Evolutionary conservation across 768 basidiomycete species (phyloP).

Genomic region (Ramaria rubella): DNA sequence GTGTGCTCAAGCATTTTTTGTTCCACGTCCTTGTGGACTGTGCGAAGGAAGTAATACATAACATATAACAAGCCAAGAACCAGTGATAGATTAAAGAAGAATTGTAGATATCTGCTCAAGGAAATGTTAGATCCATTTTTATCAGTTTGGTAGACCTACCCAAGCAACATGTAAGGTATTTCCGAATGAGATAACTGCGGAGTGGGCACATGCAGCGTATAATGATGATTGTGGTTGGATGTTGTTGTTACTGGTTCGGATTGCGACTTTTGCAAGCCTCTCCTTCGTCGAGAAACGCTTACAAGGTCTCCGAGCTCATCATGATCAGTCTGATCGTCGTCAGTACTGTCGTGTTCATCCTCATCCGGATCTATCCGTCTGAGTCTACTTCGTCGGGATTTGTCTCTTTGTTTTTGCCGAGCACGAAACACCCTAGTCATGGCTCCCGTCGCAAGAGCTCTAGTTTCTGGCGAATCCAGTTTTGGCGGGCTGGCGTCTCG

Average conservation of each 20-base stretch:
- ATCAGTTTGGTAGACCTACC: conserved; percentile 45
- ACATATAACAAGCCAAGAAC: conserved; percentile 81
- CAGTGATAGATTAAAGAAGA: conserved; percentile 87
- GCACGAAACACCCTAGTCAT: conserved; percentile 4
- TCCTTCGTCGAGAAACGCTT: conserved; percentile 39
- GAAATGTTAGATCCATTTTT: neutral
- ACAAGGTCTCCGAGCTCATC: conserved; percentile 28
- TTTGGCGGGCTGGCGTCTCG: conserved; percentile 6
- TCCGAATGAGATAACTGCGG: conserved; percentile 51
- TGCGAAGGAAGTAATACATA: conserved; percentile 77
- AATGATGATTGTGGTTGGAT: conserved; percentile 41
- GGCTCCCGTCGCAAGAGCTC: conserved; percentile 1
- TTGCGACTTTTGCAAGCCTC: conserved; percentile 37
- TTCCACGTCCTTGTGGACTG: conserved; percentile 85
- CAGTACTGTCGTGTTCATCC: conserved; percentile 9
- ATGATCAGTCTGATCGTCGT: conserved; percentile 37
- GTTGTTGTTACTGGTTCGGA: conserved; percentile 2
- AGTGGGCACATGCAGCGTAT: conserved; percentile 75
- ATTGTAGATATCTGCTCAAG: conserved; percentile 72
- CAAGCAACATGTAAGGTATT: conserved; percentile 75
- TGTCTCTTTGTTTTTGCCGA: neutral
- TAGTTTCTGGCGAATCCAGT: neutral
- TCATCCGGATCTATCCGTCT: conserved; percentile 10
- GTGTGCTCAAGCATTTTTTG: conserved; percentile 84
- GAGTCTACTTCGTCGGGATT: neutral